Conservation (phyloP, 2,329 filamentous ascomycete genomes). For the Fusarium pininemorale region DNA sequence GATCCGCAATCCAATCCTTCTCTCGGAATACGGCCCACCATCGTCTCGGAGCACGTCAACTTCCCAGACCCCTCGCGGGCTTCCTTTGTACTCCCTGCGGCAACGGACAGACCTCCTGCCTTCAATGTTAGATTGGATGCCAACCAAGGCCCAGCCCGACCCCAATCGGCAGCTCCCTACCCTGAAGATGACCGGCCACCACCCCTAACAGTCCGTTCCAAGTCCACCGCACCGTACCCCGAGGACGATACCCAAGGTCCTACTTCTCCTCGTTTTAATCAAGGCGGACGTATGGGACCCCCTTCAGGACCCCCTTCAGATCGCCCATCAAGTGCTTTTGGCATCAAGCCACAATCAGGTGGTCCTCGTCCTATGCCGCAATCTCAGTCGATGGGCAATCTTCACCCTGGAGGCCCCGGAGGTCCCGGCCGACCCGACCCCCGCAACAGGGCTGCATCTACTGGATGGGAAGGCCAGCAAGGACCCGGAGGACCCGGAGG, state of each 20-base stretch:
- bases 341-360: slow-evolving; percentile 58
- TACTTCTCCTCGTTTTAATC: slow-evolving; percentile 53
- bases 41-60: slow-evolving; percentile 51
- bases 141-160: slow-evolving; percentile 47
- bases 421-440: slow-evolving; percentile 49
- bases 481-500: slow-evolving; percentile 36
- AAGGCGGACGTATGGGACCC: slow-evolving; percentile 59
- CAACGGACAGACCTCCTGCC: slow-evolving; percentile 55
- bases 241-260: slow-evolving; percentile 61
- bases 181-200: slow-evolving; percentile 72
- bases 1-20: slow-evolving; percentile 47
- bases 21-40: slow-evolving; percentile 51
- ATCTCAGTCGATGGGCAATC: slow-evolving; percentile 58
- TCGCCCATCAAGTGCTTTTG: slow-evolving; percentile 62
- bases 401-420: slow-evolving; percentile 52
- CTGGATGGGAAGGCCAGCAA: slow-evolving; percentile 53
- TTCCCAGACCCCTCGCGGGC: slow-evolving; percentile 59
- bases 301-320: slow-evolving; percentile 59
- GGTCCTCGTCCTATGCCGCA: slow-evolving; percentile 50
- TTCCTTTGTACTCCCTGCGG: slow-evolving; percentile 45
- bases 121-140: slow-evolving; percentile 61
- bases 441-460: slow-evolving; percentile 55
- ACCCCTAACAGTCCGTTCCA: slow-evolving; percentile 56
- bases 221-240: slow-evolving; percentile 72
- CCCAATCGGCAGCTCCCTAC: slow-evolving; percentile 72